Conservation (phyloP, 192 early-diverging fungal species). For the Backusella tuberculispora region DNA sequence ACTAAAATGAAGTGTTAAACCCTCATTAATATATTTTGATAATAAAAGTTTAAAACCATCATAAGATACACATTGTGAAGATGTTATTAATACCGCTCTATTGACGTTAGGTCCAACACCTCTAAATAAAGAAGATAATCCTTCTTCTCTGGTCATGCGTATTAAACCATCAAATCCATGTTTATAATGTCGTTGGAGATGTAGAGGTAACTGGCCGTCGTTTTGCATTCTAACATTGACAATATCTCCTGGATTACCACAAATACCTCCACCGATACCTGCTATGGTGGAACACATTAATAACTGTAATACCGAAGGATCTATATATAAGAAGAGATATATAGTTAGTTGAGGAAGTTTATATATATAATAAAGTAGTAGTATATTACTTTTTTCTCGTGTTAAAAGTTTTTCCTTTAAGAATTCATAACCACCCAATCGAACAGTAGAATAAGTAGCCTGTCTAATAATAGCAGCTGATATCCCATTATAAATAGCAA, state of each 20-base stretch:
- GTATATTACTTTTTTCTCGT: conserved; percentile 44
- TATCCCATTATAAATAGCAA: conserved; percentile 71
- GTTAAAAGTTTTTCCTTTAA: conserved; percentile 61
- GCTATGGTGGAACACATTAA: conserved; percentile 48
- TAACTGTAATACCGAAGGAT: conserved; percentile 48
- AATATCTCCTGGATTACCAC: conserved; percentile 81
- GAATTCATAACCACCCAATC: conserved; percentile 76
- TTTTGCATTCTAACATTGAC: conserved; percentile 84
- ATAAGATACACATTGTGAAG: conserved; percentile 74
- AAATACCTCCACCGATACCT: conserved; percentile 64
- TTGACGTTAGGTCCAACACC: conserved; percentile 90
- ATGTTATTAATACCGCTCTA: conserved; percentile 86
- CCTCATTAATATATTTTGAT: conserved; percentile 62
- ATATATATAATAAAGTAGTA: not conserved
- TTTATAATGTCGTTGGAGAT: conserved; percentile 71
- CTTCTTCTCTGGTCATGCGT: conserved; percentile 83
- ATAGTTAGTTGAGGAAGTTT: conserved; percentile 4
- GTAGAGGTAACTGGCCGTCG: conserved; percentile 68
- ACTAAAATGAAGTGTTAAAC: conserved; percentile 66
- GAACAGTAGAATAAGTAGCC: conserved; percentile 79
- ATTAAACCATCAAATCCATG: conserved; percentile 73
- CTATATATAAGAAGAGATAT: not conserved
- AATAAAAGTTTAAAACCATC: conserved; percentile 79
- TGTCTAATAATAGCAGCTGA: conserved; percentile 78
- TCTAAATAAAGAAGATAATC: conserved; percentile 77